phyloP scores from a whole-genome alignment of 148 eudicot species.

The Polygonum aviculare region DNA sequence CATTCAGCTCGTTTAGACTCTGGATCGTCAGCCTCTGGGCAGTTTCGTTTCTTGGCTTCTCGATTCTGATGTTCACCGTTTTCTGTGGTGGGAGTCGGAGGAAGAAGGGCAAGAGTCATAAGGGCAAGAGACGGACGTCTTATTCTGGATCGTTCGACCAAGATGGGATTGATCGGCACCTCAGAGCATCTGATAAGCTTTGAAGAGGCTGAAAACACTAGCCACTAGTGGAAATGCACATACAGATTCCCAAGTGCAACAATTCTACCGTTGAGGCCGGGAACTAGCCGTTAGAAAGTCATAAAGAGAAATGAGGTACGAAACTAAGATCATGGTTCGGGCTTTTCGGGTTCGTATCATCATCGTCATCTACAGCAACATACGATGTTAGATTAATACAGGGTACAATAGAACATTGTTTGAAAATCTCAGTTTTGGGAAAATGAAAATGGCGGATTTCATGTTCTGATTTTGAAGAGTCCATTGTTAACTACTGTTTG shows the following conservation, averaged over 20 bases:
- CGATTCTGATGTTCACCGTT: slow-evolving; percentile 4
- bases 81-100: not conserved
- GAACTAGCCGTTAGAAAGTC: not conserved
- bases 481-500: not conserved
- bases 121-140: slow-evolving; percentile 5
- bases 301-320: not conserved
- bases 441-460: not conserved
- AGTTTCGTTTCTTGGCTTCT: slow-evolving; percentile 6
- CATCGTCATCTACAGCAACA: not conserved
- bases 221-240: not conserved
- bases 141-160: not conserved
- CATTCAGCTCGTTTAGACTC: slow-evolving; percentile 3
- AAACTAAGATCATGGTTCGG: not conserved
- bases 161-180: slow-evolving; percentile 4
- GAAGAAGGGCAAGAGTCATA: slow-evolving; percentile 8
- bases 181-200: slow-evolving; percentile 5
- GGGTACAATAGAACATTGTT: not conserved
- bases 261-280: not conserved
- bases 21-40: slow-evolving; percentile 7
- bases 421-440: not conserved
- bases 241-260: not conserved
- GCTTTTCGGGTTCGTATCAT: not conserved
- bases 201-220: not conserved
- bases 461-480: not conserved
- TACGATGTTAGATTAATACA: not conserved